A percentile compares a stretch with the other conserved stretches of the same genome.
phyloP scores from a whole-genome alignment of 208 protist genomes.

The Trypanosoma caninum region DNA sequence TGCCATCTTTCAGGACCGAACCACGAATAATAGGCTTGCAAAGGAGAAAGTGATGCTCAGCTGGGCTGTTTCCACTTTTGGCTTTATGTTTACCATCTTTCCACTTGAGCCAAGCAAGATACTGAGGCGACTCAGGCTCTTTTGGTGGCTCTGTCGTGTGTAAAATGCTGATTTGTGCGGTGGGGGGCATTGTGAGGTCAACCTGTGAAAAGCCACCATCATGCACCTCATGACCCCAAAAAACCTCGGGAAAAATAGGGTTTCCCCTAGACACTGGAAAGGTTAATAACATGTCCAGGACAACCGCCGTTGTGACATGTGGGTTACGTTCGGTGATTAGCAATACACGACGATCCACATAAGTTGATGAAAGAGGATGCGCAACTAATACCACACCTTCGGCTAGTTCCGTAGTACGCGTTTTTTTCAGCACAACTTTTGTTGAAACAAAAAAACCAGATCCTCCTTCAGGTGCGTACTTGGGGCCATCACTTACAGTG shows the following conservation, averaged over 20 bases:
- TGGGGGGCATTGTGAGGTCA: constrained; percentile 85
- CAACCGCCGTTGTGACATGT: constrained; percentile 59
- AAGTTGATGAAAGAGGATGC: constrained; percentile 78
- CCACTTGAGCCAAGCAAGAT: constrained; percentile 60
- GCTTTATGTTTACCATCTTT: constrained; percentile 28
- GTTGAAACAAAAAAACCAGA: constrained; percentile 31
- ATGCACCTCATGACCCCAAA: constrained; percentile 87
- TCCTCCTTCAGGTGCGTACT: constrained; percentile 38
- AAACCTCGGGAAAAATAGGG: constrained; percentile 88
- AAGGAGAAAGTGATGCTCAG: constrained; percentile 46
- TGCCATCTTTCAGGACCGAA: constrained; percentile 46
- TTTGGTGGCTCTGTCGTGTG: constrained; percentile 67
- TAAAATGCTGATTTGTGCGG: constrained; percentile 69
- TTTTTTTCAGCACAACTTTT: constrained; percentile 44
- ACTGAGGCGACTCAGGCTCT: constrained; percentile 27
- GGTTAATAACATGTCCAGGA: constrained; percentile 78
- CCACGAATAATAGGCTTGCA: constrained; percentile 64
- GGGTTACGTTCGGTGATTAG: constrained; percentile 69
- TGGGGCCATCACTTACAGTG: constrained; percentile 5
- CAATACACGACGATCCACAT: constrained; percentile 77
- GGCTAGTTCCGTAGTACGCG: constrained; percentile 33
- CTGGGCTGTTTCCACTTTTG: neutral
- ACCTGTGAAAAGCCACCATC: constrained; percentile 82
- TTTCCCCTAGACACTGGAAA: constrained; percentile 77
- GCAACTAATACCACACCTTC: constrained; percentile 72